Percentiles rank a stretch among this genome's conserved stretches.
Conservation (phyloP, 2,329 filamentous ascomycete genomes). For the Rhynchosporium graminicola region DNA sequence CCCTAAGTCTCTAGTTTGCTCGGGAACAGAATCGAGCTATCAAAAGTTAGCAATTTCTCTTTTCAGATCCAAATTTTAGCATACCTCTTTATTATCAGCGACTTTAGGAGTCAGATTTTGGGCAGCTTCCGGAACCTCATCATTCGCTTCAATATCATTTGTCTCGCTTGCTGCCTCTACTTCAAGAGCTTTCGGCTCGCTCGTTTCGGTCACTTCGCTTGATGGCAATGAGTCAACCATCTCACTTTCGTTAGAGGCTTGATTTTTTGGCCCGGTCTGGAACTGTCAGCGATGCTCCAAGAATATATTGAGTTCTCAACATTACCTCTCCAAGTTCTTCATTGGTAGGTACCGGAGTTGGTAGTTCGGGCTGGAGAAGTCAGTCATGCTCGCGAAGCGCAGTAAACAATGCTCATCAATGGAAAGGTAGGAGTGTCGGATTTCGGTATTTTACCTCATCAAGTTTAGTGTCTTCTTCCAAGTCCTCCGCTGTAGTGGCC, state of each 20-base stretch:
- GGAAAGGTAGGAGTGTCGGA: no score
- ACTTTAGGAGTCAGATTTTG: not conserved
- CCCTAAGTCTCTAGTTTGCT: not conserved
- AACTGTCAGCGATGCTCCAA: not conserved
- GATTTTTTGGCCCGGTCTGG: conserved; percentile 9
- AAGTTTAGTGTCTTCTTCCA: not conserved
- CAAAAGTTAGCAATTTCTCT: not conserved
- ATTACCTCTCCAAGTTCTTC: conserved; percentile 4
- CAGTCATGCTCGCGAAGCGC: not conserved
- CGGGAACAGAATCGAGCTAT: not conserved
- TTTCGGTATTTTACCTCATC: conserved; percentile 11
- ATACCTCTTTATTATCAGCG: conserved; percentile 8
- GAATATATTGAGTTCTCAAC: not conserved
- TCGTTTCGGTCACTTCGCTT: no score
- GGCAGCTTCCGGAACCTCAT: not conserved
- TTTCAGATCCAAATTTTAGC: no score
- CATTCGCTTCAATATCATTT: conserved; percentile 3
- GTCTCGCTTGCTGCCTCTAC: not conserved
- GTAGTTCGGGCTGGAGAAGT: not conserved
- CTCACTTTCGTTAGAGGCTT: not conserved
- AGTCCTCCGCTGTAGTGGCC: not conserved
- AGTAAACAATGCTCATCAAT: not conserved
- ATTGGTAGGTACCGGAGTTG: not conserved
- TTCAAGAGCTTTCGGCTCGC: no score
- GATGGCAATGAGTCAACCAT: no score